Percentiles rank a stretch among this genome's conserved stretches.
These are phyloP conservation scores for Agastache rugosa DNA, from an alignment of 257 asterid genomes.

Conservation along the genomic window DNA sequence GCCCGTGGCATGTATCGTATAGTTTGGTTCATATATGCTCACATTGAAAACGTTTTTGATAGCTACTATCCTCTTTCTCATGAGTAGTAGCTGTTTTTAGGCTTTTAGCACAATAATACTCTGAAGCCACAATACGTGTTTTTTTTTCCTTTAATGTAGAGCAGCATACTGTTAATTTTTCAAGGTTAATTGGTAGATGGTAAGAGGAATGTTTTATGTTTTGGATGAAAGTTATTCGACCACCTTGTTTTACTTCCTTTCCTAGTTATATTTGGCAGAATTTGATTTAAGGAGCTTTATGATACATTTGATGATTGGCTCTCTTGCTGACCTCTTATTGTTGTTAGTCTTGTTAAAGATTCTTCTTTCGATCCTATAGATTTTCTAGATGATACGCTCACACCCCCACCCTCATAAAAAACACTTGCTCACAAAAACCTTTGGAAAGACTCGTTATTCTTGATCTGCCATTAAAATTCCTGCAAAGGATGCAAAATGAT, in stretches of 20 bases:
- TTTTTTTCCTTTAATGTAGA: neutral
- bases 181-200: neutral
- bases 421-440: neutral
- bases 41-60: neutral
- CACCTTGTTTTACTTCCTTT: slow-evolving; percentile 8
- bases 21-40: slow-evolving; percentile 5
- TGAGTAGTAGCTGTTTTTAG: neutral
- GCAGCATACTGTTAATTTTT: neutral
- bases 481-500: neutral
- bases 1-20: slow-evolving; percentile 2
- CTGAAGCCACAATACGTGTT: neutral
- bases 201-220: no score
- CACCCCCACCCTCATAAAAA: neutral
- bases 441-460: neutral
- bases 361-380: neutral
- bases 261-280: neutral
- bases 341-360: neutral
- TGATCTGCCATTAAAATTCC: neutral
- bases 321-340: slow-evolving; percentile 4
- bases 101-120: neutral
- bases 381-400: neutral
- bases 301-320: slow-evolving; percentile 3
- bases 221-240: neutral
- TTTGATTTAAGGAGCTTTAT: neutral
- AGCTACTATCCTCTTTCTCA: neutral